Conservation (phyloP, 148 eudicot species). For the Gaultheria prostrata region DNA sequence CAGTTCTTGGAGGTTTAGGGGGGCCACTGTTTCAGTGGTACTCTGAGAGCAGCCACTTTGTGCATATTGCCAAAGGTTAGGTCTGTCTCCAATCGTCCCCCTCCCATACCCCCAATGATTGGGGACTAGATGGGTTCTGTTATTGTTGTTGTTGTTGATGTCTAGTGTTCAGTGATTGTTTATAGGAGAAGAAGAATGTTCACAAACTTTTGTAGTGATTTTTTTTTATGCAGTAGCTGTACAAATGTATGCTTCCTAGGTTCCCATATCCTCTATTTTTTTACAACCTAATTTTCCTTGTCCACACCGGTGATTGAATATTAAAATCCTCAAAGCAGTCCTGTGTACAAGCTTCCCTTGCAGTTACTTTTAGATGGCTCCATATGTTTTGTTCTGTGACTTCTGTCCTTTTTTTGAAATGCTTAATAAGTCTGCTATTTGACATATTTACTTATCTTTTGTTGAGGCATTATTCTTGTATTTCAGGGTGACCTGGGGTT, state of each 20-base stretch:
- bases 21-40: too few species aligned
- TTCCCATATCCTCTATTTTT: neutral
- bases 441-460: constrained; percentile 2
- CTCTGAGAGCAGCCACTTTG: too few species aligned
- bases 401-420: neutral
- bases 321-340: neutral
- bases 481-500: constrained; percentile 94
- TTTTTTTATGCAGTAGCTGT: neutral
- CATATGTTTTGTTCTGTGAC: neutral
- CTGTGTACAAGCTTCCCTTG: neutral
- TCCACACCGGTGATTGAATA: neutral
- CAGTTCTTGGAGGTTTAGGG: too few species aligned
- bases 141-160: too few species aligned
- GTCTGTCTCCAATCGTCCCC: too few species aligned
- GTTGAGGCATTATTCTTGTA: constrained; percentile 3
- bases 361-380: constrained; percentile 11
- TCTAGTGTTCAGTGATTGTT: neutral
- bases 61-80: too few species aligned
- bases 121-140: too few species aligned
- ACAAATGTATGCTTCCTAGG: neutral
- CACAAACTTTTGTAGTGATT: neutral
- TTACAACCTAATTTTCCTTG: neutral
- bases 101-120: too few species aligned
- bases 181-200: neutral
- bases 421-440: neutral